These are phyloP conservation scores for Mycena rosella DNA, from an alignment of 768 basidiomycete species.

Conservation along the genomic window DNA sequence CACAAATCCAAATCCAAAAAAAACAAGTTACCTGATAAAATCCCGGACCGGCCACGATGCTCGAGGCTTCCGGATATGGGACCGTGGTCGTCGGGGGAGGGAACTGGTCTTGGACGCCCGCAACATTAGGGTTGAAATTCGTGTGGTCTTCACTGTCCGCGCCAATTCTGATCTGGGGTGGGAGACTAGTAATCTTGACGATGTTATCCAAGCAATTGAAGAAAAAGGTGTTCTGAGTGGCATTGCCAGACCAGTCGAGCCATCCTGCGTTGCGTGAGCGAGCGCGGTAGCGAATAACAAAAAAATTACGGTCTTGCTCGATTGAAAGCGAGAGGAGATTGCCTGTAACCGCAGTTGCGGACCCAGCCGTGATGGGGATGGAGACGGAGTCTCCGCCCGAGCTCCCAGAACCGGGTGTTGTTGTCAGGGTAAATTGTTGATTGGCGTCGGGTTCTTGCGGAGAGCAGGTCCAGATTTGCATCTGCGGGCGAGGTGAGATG, in stretches of 20 bases:
- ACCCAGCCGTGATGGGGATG: constrained; percentile 26
- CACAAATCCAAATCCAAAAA: neutral
- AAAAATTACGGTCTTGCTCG: constrained; percentile 66
- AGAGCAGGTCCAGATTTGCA: constrained; percentile 28
- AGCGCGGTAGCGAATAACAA: constrained; percentile 3
- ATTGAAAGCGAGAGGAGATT: constrained; percentile 75
- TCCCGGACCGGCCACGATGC: constrained; percentile 67
- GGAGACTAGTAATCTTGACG: constrained; percentile 50
- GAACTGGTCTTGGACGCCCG: constrained; percentile 63
- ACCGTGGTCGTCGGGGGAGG: constrained; percentile 57
- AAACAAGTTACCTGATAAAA: constrained; percentile 54
- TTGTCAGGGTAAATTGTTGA: constrained; percentile 28
- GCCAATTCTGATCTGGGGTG: constrained; percentile 56
- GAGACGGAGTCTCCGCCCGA: constrained; percentile 20
- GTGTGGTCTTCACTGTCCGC: constrained; percentile 55
- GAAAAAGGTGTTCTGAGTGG: constrained; percentile 54
- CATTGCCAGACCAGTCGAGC: constrained; percentile 60
- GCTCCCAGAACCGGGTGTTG: constrained; percentile 27
- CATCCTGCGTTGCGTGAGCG: constrained; percentile 43
- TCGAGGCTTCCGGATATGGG: constrained; percentile 77
- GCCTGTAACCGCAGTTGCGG: constrained; percentile 37
- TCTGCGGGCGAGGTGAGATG: constrained; percentile 22
- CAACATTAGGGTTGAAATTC: constrained; percentile 52
- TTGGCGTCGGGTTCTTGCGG: constrained; percentile 21
- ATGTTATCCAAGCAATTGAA: constrained; percentile 55